Evolutionary conservation across 2,329 filamentous ascomycete species (phyloP), one percentile per base, ranked within the genome.

Genomic region (Fonsecaea pugnacius): DNA sequence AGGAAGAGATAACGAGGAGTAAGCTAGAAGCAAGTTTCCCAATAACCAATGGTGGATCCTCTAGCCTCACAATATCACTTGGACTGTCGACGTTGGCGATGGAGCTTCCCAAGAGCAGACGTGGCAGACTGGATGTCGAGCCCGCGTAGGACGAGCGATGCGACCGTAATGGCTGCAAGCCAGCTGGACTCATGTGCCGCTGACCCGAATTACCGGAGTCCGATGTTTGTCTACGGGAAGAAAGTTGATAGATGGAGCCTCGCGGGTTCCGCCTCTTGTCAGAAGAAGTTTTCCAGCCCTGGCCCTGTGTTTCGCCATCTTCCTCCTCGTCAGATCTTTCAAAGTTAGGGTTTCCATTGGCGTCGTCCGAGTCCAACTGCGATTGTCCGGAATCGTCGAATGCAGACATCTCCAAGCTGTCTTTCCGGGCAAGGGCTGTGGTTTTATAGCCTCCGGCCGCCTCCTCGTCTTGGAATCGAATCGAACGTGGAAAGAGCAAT

Each of bases 1-100:
- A 57, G 0, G 91, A 96, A 0, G 89, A 88, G n/a, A 85, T 79
- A 7, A 82, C 82, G 2, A 97, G 86, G 0, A 90, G 89, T 51
- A 85, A 79, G 4, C 96, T 72, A 1, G 92, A 91, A 10, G 92
- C 90, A 36, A 81, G 75, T 57, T 93, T 83, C 59, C 88, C 85
- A 32, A 97, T 82, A 68, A 90, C 86, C 0, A 92, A 91, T 52
- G 87, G 84, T 69, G 86, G 84, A 0, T 85, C 80, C 3, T 67
- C 72, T 72, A 64, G 75, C 10, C 24, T 32, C 16, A 56, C 36
- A 30, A 54, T 32, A n/a, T 56, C 46, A 51, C 53, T 24, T 2
- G 58, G 18, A 16, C 36, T 33, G n/a, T 60, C 53, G 33, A n/a
- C 24, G 32, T 38, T 40, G 9, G 30, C 30, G 10, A 32, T 16